Conservation (phyloP, 306 rosid species). For the Cucurbita moschata region DNA sequence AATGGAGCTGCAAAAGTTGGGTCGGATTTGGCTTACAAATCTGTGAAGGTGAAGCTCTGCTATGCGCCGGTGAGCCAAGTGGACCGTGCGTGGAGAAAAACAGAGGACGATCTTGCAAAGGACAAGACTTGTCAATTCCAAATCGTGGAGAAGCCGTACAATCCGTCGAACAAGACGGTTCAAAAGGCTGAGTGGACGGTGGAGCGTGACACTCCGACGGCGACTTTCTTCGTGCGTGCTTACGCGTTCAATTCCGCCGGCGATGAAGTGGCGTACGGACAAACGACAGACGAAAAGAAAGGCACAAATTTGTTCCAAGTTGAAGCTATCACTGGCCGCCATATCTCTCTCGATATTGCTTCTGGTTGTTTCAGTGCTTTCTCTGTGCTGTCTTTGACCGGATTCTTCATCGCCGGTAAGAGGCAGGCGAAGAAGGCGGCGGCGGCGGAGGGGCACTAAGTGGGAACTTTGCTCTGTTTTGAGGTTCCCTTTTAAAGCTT, state of each 20-base stretch:
- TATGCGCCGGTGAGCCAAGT: slow-evolving; percentile 70
- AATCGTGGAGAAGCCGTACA: slow-evolving; percentile 36
- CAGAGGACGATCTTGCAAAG: slow-evolving; percentile 35
- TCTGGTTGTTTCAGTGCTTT: slow-evolving; percentile 69
- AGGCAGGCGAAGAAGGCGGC: slow-evolving; percentile 26
- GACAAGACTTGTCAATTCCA: slow-evolving; percentile 69
- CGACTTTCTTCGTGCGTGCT: slow-evolving; percentile 75
- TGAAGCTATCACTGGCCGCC: slow-evolving; percentile 63
- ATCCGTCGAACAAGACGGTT: slow-evolving; percentile 28
- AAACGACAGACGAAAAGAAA: slow-evolving; percentile 28
- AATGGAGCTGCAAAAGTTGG: slow-evolving; percentile 37
- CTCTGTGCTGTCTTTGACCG: slow-evolving; percentile 46
- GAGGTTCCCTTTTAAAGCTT: not conserved
- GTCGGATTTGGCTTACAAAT: slow-evolving; percentile 48
- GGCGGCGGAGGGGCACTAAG: not conserved
- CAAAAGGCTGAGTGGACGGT: slow-evolving; percentile 36
- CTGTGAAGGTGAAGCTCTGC: slow-evolving; percentile 51
- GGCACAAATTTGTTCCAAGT: slow-evolving; percentile 40
- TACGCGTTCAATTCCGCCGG: slow-evolving; percentile 37
- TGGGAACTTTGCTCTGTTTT: not conserved
- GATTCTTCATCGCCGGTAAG: slow-evolving; percentile 57
- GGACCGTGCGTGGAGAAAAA: slow-evolving; percentile 87
- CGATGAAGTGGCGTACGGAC: slow-evolving; percentile 52
- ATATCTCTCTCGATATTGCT: slow-evolving; percentile 50
- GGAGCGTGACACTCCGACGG: slow-evolving; percentile 41